phyloP scores from a whole-genome alignment of 768 basidiomycete species.

The Phanerochaete carnosa region DNA sequence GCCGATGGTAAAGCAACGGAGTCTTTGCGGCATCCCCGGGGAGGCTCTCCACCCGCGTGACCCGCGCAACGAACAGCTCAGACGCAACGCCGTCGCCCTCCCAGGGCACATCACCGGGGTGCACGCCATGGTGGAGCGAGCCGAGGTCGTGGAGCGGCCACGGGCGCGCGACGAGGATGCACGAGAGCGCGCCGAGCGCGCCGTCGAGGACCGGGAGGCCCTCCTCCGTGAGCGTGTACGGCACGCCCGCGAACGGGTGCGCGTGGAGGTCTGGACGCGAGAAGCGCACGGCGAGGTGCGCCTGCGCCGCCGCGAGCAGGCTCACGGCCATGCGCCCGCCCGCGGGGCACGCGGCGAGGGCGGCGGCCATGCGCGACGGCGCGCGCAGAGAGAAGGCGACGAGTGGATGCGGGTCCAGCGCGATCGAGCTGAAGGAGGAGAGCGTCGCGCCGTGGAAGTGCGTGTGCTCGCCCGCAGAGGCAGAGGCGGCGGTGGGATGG shows the following conservation, averaged over 20 bases:
- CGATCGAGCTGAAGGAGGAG: constrained; percentile 89
- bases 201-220: constrained; percentile 59
- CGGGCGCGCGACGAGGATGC: constrained; percentile 57
- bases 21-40: constrained; percentile 28
- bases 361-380: constrained; percentile 82
- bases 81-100: constrained; percentile 40
- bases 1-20: constrained; percentile 65
- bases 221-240: constrained; percentile 42
- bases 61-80: constrained; percentile 82
- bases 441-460: constrained; percentile 87
- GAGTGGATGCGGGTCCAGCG: constrained; percentile 85
- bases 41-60: constrained; percentile 55
- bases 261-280: constrained; percentile 70
- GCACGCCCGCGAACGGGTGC: constrained; percentile 46
- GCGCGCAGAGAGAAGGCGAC: constrained; percentile 87
- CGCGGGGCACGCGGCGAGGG: constrained; percentile 37
- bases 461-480: neutral
- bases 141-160: constrained; percentile 59
- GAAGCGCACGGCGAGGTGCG: constrained; percentile 60
- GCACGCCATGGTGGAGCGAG: constrained; percentile 26
- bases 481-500: neutral
- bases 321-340: constrained; percentile 72
- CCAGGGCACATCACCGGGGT: constrained; percentile 16
- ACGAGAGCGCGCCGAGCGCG: constrained; percentile 69
- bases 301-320: constrained; percentile 69